Conservation (phyloP, 768 basidiomycete genomes). For the Termitomyces eurrhizus region DNA sequence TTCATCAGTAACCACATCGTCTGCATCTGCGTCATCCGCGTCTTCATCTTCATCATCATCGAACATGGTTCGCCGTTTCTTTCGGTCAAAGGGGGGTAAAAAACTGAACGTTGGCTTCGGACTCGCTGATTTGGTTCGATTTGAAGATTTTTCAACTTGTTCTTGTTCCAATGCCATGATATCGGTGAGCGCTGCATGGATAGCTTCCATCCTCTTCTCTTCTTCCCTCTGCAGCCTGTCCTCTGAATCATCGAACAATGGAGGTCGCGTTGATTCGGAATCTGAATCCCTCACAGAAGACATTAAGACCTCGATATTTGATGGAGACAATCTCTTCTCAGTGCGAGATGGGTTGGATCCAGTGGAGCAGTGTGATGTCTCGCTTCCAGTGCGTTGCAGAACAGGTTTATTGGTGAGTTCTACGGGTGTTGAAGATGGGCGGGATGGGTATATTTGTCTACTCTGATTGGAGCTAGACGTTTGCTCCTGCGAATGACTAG, state of each 20-base stretch:
- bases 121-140: background rate
- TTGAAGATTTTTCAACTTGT: constrained; percentile 18
- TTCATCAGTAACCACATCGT: constrained; percentile 38
- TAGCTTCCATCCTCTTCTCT: constrained; percentile 88
- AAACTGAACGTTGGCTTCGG: constrained; percentile 7
- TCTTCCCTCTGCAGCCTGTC: constrained; percentile 69
- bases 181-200: constrained; percentile 92
- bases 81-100: constrained; percentile 4
- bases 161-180: constrained; percentile 86
- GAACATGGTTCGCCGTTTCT: constrained; percentile 29
- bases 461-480: constrained; percentile 12
- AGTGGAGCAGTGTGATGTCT: constrained; percentile 33
- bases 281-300: constrained; percentile 54
- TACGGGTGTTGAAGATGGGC: constrained; percentile 9
- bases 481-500: background rate
- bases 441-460: constrained; percentile 12
- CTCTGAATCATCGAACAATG: constrained; percentile 79
- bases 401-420: constrained; percentile 35
- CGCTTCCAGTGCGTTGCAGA: constrained; percentile 37
- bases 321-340: constrained; percentile 28
- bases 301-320: constrained; percentile 82
- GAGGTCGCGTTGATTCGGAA: constrained; percentile 58
- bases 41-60: constrained; percentile 42
- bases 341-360: constrained; percentile 21
- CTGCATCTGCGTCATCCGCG: constrained; percentile 42